Conservation (phyloP, 1,284 basidiomycete species). For the Lentinus polychrous region DNA sequence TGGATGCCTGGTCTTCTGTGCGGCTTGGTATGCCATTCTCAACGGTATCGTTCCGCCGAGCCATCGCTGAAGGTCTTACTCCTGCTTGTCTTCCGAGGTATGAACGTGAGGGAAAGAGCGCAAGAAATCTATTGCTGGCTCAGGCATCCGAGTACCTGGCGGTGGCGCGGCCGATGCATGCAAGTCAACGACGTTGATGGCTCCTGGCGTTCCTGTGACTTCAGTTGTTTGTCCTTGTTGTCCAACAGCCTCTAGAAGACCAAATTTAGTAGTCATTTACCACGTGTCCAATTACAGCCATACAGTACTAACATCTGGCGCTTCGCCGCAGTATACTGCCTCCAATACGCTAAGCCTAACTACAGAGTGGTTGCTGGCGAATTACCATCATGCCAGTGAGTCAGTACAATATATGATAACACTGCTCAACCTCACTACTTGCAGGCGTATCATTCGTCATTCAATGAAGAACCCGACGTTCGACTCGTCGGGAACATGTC, state of each 20-base stretch:
- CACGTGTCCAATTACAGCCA: too few relatives aligned
- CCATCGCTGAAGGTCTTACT: too few relatives aligned
- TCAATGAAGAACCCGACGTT: conserved; percentile 83
- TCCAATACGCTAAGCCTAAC: conserved; percentile 2
- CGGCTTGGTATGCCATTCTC: conserved; percentile 13
- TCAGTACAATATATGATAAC: conserved; percentile 5
- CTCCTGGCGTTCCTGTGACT: conserved; percentile 7
- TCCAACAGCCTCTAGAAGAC: conserved; percentile 4
- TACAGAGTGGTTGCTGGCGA: neutral
- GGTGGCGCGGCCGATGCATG: too few relatives aligned
- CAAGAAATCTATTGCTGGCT: neutral
- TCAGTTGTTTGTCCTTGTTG: conserved; percentile 12
- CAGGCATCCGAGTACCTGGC: too few relatives aligned
- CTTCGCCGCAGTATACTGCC: neutral
- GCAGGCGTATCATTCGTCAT: conserved; percentile 94
- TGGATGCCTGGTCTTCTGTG: conserved; percentile 39
- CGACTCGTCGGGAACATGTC: conserved; percentile 87
- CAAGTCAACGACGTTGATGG: too few relatives aligned
- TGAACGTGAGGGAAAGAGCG: neutral
- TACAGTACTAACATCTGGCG: too few relatives aligned
- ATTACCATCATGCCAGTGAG: conserved; percentile 52
- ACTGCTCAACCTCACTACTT: neutral
- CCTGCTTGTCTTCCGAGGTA: too few relatives aligned
- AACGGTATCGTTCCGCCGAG: neutral
- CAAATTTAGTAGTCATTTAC: neutral